Evolutionary conservation across 2,329 filamentous ascomycete genomes (phyloP).

Genomic region (Pyricularia pennisetigena): DNA sequence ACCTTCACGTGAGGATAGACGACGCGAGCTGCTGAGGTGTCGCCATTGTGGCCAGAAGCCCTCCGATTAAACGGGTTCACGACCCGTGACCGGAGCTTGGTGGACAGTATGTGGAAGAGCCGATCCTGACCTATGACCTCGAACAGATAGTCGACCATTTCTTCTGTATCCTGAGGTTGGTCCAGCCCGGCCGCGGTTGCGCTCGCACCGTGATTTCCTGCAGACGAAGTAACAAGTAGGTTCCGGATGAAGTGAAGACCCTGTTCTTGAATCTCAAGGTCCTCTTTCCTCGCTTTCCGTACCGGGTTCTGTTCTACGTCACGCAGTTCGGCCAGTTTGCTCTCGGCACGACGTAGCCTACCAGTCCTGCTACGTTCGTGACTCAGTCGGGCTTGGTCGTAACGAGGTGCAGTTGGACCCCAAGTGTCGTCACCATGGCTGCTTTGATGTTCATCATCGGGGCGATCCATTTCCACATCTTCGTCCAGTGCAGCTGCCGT

Average conservation of each 20-base stretch:
- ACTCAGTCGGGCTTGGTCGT: conserved; percentile 7
- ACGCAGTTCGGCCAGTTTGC: conserved; percentile 39
- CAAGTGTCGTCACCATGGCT: conserved; percentile 12
- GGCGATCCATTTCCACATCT: conserved; percentile 46
- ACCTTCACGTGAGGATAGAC: conserved; percentile 57
- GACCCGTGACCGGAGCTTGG: conserved; percentile 60
- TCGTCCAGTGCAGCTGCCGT: conserved; percentile 33
- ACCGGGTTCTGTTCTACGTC: conserved; percentile 60
- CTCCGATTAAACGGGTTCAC: conserved; percentile 42
- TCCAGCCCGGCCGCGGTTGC: conserved; percentile 38
- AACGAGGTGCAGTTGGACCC: conserved; percentile 8
- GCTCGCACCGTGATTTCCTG: neutral
- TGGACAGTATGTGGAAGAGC: conserved; percentile 70
- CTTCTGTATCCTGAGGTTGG: conserved; percentile 38
- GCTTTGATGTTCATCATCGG: conserved; percentile 26
- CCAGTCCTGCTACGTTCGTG: conserved; percentile 22
- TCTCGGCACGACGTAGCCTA: conserved; percentile 38
- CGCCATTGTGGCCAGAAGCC: conserved; percentile 4
- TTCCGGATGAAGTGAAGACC: conserved; percentile 85
- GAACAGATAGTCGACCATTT: conserved; percentile 82
- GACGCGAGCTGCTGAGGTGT: conserved; percentile 25
- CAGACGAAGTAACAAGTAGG: conserved; percentile 57
- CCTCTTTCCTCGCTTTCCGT: conserved; percentile 62
- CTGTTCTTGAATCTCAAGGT: conserved; percentile 82
- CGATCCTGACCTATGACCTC: conserved; percentile 63